Evolutionary conservation across 768 basidiomycete genomes (phyloP), one percentile per base, ranked within the genome.

Genomic region (Boletus tomentosulus): DNA sequence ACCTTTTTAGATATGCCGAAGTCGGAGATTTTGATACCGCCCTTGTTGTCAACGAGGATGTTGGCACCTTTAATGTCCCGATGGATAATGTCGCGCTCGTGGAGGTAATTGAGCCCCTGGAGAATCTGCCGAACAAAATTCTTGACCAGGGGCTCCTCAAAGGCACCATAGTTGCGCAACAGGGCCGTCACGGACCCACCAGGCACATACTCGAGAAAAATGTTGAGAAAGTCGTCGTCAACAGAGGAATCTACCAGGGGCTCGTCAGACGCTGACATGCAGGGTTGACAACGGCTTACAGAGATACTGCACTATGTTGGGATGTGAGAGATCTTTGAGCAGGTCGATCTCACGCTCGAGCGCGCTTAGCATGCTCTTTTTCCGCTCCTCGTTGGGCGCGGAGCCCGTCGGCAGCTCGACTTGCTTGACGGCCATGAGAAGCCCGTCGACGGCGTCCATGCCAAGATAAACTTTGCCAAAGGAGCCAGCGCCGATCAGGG

Each of bases 41-140:
- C 93, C 69, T 96, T 96, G 74, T 98, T 98, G 68, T 98, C 95
- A 3, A 97, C 94, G 53, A 99, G 85, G 53, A 99, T 97, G 68
- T 99, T 98, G 35, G 91, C 97, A 22, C 97, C 97, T 66, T 99
- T 99, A 77, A 99, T 99, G 66, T 99, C 97, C 11, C 94, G 89
- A 71, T 98, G 94, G 53, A 98, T 93, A 69, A 98, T 97, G 60
- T 90, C 92, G 12, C 89, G 83, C 61, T 92, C 90, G 60, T 98
- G 94, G 11, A 98, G 80, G 62, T 97, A 98, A 64, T 86, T 82
- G 50, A 98, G 78, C 11, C 94, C 94, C 47, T 85, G 83, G 41
- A 95, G 75, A 57, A 96, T 96, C 69, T 97, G 95, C 24, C 90
- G 81, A 46, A 95, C 90, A 68, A 95, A 98, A 64, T 91, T 95